A percentile compares a stretch with the other conserved stretches of the same genome.
Evolutionary conservation across 179 eudicot species (phyloP).

Genomic region (Nepenthes alata): DNA sequence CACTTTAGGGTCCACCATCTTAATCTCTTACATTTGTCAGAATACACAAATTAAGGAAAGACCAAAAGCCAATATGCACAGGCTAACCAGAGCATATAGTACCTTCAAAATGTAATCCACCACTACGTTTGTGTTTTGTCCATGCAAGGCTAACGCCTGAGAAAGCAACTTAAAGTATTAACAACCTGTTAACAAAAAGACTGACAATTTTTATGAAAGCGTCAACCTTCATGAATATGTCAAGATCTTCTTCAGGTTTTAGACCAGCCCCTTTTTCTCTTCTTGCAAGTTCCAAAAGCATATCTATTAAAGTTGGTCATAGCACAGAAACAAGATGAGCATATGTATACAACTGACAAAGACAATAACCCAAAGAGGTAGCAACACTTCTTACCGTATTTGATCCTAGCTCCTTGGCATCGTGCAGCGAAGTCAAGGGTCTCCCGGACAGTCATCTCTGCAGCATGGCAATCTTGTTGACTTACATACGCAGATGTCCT

Average conservation of each 20-base stretch:
- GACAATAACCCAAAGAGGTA: slow-evolving; percentile 2
- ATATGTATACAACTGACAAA: neutral
- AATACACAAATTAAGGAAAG: neutral
- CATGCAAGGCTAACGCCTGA: slow-evolving; percentile 75
- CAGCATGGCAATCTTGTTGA: slow-evolving; percentile 87
- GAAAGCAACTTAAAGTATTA: slow-evolving; percentile 6
- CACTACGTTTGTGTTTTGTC: slow-evolving; percentile 55
- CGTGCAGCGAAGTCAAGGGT: slow-evolving; percentile 79
- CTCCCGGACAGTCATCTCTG: slow-evolving; percentile 95
- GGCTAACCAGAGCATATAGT: slow-evolving; percentile 14
- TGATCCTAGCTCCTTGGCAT: slow-evolving; percentile 89
- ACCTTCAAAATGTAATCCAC: slow-evolving; percentile 93
- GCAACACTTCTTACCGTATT: slow-evolving; percentile 53
- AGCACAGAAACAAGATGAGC: neutral
- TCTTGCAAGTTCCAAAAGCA: slow-evolving; percentile 91
- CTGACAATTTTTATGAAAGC: slow-evolving; percentile 1
- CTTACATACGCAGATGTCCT: slow-evolving; percentile 82
- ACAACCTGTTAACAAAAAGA: slow-evolving; percentile 2
- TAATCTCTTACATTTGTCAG: neutral
- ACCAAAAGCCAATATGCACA: slow-evolving; percentile 1
- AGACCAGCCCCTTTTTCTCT: slow-evolving; percentile 67
- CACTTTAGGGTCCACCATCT: no score
- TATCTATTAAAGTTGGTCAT: slow-evolving; percentile 36
- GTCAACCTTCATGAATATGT: slow-evolving; percentile 78
- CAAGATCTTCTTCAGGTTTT: slow-evolving; percentile 89